Evolutionary conservation across 768 basidiomycete genomes (phyloP), one percentile per base, ranked within the genome.

Genomic region (Clitopilus hobsonii): DNA sequence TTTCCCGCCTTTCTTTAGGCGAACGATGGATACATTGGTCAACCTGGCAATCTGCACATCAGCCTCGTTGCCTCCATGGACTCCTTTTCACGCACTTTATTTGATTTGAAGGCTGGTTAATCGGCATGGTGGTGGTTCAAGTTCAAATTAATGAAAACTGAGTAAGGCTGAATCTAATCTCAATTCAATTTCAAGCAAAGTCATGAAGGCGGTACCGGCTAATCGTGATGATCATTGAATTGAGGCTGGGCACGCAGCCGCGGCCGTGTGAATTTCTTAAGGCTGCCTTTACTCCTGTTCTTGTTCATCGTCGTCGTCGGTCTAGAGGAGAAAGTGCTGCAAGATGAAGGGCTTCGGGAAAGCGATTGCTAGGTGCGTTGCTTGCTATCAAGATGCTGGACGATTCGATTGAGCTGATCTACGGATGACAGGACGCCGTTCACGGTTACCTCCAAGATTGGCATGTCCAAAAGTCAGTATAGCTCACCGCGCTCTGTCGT

Each of bases 1-100:
- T 72, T 98, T 98, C 38, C 97, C 97, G 47, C 89, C 93, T 68
- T 98, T 98, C 79, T 94, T 97, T 50, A 97, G 77, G 47, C 94
- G 85, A 29, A 99, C 97, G 68, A 98, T 83, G 32, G 94, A 94
- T 56, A 98, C 96, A 67, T 99, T 99, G 6, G 97, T 99, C 38
- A 99, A 77, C 70, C 95, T 98, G 71, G 51, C 27, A 28, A 53
- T 6, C 41, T 23, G 41, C 32, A 11, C n/a, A 27, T 47, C 27
- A 54, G 45, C 49, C 27, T n/a, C 18, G 3, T n/a, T 45, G 28
- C 18, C 55, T 16, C 26, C 52, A 18, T 8, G 38, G 7, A 45
- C 2, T 49, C 45, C 7, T 22, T 51, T 38, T 18, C 13, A 29
- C 47, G 63, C 62, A 90, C 91, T 91, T 94, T 70, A 93, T 94